A percentile compares a stretch with the other conserved stretches of the same genome.
Evolutionary conservation across 768 basidiomycete genomes (phyloP).

Genomic region (Boletus reticulatus): DNA sequence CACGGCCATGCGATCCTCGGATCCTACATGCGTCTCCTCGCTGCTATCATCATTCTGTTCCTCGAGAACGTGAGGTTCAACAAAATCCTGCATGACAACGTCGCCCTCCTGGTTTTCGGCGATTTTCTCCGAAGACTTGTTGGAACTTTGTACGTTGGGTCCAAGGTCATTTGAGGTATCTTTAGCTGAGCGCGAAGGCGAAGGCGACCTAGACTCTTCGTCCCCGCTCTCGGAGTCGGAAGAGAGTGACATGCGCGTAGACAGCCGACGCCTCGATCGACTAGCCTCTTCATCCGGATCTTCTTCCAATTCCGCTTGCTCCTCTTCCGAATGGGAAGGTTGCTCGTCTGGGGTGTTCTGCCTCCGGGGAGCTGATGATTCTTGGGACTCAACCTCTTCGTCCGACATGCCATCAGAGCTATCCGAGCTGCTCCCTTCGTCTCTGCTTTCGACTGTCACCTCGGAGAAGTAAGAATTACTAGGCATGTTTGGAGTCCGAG

Average conservation of each 20-base stretch:
- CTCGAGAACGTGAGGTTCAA: neutral
- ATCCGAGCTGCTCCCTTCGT: conserved; percentile 42
- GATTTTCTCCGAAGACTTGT: neutral
- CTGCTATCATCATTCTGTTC: conserved; percentile 6
- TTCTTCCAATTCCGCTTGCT: conserved; percentile 42
- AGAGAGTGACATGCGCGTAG: conserved; percentile 31
- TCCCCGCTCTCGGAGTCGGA: conserved; percentile 37
- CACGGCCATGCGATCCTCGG: conserved; percentile 15
- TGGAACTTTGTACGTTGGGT: conserved; percentile 26
- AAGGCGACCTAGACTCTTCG: conserved; percentile 14
- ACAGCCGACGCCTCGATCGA: conserved; percentile 31
- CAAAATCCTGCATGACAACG: conserved; percentile 7
- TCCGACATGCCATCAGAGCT: conserved; percentile 28
- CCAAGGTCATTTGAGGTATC: conserved; percentile 32
- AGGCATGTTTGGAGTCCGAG: conserved; percentile 24
- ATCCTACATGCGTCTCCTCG: conserved; percentile 22
- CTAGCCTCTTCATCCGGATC: conserved; percentile 35
- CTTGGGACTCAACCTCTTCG: conserved; percentile 16
- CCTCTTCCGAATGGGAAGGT: conserved; percentile 35
- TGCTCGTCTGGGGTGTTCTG: neutral
- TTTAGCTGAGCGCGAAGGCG: conserved; percentile 21
- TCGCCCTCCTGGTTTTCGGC: neutral
- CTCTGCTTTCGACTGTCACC: conserved; percentile 34
- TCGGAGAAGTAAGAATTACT: conserved; percentile 34
- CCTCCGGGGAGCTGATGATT: neutral